phyloP scores from a whole-genome alignment of 805 yeast species.

The Saccharomycopsis synnaedendra region DNA sequence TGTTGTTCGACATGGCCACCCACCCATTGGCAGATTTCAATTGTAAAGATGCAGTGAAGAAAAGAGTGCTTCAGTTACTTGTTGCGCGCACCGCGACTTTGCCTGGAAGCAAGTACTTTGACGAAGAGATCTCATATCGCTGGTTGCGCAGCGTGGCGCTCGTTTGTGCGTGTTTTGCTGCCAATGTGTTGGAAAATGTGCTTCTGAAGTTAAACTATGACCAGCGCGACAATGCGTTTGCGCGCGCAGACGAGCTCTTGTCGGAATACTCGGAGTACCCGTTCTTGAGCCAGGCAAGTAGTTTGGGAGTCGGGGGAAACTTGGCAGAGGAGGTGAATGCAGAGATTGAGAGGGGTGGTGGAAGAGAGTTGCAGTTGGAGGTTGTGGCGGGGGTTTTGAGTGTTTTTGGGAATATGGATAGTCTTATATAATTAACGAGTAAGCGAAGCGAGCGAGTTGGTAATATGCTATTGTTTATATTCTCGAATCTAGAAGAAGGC shows the following conservation, averaged over 20 bases:
- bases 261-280: constrained; percentile 80
- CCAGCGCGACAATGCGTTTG: constrained; percentile 83
- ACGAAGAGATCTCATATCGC: constrained; percentile 54
- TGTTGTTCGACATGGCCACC: constrained; percentile 96
- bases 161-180: constrained; percentile 87
- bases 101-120: constrained; percentile 51
- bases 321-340: constrained; percentile 35
- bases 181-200: constrained; percentile 90
- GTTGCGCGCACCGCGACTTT: constrained; percentile 59
- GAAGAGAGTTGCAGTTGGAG: constrained; percentile 63
- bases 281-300: constrained; percentile 48
- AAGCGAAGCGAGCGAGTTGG: background rate
- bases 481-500: too few species aligned
- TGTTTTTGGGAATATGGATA: constrained; percentile 88
- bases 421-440: constrained; percentile 21
- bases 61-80: constrained; percentile 59
- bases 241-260: constrained; percentile 87
- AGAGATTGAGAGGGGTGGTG: constrained; percentile 42
- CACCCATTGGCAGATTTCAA: constrained; percentile 87
- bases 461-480: too few species aligned
- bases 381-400: constrained; percentile 85
- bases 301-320: constrained; percentile 63
- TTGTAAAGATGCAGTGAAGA: constrained; percentile 71
- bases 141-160: constrained; percentile 70
- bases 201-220: constrained; percentile 68